Conservation (phyloP, 371 early-diverging fungal species). For the Lichtheimia ornata region DNA sequence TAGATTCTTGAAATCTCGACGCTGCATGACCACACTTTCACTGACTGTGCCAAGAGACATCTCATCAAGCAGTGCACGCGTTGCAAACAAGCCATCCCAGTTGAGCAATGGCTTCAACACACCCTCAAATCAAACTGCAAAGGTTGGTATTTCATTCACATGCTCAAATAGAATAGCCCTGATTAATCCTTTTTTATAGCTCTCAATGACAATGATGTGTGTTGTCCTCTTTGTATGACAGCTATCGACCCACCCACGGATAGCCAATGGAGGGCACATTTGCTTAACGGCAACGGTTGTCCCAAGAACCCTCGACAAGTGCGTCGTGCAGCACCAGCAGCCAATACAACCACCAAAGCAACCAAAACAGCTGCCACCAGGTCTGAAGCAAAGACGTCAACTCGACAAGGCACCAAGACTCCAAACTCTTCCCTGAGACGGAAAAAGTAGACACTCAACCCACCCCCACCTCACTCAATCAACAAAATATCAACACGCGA, state of each 20-base stretch:
- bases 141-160: constrained; percentile 21
- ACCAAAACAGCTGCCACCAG: neutral
- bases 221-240: constrained; percentile 69
- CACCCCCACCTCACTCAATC: neutral
- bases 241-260: constrained; percentile 62
- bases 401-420: constrained; percentile 1
- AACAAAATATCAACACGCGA: neutral
- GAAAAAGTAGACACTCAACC: constrained; percentile 11
- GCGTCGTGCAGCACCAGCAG: constrained; percentile 10
- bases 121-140: constrained; percentile 49
- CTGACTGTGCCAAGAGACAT: constrained; percentile 58
- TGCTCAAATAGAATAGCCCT: constrained; percentile 10
- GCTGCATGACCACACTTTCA: constrained; percentile 55
- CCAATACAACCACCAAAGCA: constrained; percentile 1
- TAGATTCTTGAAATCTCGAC: constrained; percentile 78
- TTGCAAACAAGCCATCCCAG: constrained; percentile 65
- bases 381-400: constrained; percentile 1
- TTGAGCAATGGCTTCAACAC: constrained; percentile 62
- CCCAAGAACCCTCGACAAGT: constrained; percentile 37
- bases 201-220: constrained; percentile 27
- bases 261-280: constrained; percentile 66
- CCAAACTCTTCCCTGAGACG: constrained; percentile 12
- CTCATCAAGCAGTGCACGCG: constrained; percentile 65
- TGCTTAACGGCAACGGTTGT: constrained; percentile 60
- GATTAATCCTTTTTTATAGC: constrained; percentile 14